Evolutionary conservation across 2,329 filamentous ascomycete species (phyloP), one percentile per base, ranked within the genome.

Genomic region (Lasiodiplodia sp.): DNA sequence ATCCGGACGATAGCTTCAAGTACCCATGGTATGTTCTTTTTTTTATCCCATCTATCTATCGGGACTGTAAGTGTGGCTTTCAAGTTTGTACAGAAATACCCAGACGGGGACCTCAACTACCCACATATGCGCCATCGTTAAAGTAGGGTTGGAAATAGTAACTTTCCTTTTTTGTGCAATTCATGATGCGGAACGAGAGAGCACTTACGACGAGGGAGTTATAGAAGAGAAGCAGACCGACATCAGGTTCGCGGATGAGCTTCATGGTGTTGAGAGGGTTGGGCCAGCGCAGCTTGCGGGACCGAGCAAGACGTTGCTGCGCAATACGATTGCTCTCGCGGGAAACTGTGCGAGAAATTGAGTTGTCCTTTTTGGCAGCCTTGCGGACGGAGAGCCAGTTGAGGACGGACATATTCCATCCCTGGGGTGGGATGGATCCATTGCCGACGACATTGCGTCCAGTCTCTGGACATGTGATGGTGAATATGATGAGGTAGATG

Each of bases 261-360:
- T 72, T 71, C 31, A 85, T 73, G 0, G 80, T 79, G 28, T 77
- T 75, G 5, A 84, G 69, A 0, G 83, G 83, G 67, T 85, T 86
- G 0, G 83, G 83, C 34, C 82, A 80, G 2, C 75, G 74, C 5
- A 83, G 73, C 55, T 78, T 79, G 18, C 78, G 75, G 11, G 73
- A 72, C 7, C 72, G 69, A 8, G 75, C 72, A 16, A 80, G 69
- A 16, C 71, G 69, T 23, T 71, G 68, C 52, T 73, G 74, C 2
- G 73, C 72, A 2, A 72, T 69, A 23, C 71, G 72, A n/a, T 71
- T 69, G 52, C 69, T 70, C 23, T 75, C 72, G 1, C 72, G 71
- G 2, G 74, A 75, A 4, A 70, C 65, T 12, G 75, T 73, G n/a
- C 71, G 71, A 5, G 72, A 70, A 8, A 75, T 69, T 3, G 72